Percentiles rank a stretch among this genome's conserved stretches.
Evolutionary conservation across 2,329 filamentous ascomycete species (phyloP).

Genomic region (Colletotrichum sp.): DNA sequence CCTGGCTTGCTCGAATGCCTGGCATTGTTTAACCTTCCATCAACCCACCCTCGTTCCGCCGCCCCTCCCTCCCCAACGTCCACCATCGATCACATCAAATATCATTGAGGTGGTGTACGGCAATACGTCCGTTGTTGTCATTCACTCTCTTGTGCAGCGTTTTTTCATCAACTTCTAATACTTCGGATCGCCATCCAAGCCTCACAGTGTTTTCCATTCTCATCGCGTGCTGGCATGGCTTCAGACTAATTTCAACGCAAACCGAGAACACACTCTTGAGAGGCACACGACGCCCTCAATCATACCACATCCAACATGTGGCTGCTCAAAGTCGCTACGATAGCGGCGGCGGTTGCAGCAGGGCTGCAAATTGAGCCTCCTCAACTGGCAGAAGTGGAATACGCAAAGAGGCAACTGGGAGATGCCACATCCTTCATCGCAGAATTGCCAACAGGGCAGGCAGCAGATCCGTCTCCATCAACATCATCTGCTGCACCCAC

Average conservation of each 20-base stretch:
- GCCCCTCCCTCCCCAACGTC: neutral
- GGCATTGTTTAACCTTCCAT: conserved; percentile 5
- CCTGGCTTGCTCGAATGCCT: neutral
- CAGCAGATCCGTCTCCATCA: neutral
- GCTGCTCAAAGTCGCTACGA: neutral
- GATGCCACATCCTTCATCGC: conserved; percentile 15
- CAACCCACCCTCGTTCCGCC: neutral
- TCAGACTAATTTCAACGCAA: neutral
- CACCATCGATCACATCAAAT: neutral
- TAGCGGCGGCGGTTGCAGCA: conserved; percentile 4
- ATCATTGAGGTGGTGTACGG: neutral
- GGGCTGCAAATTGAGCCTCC: conserved; percentile 1
- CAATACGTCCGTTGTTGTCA: neutral
- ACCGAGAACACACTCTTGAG: neutral
- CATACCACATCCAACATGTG: conserved; percentile 7
- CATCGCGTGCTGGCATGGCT: conserved; percentile 17
- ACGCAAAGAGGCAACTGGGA: neutral
- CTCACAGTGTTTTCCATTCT: neutral
- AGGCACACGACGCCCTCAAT: neutral
- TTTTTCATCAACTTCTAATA: neutral
- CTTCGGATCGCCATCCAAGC: neutral
- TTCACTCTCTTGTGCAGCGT: neutral
- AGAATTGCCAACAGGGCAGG: neutral
- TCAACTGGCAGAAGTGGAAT: neutral
- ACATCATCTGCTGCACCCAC: neutral